Evolutionary conservation across 2,329 filamentous ascomycete genomes (phyloP), one percentile per base, ranked within the genome.

Genomic region (Colletotrichum cuscutae): DNA sequence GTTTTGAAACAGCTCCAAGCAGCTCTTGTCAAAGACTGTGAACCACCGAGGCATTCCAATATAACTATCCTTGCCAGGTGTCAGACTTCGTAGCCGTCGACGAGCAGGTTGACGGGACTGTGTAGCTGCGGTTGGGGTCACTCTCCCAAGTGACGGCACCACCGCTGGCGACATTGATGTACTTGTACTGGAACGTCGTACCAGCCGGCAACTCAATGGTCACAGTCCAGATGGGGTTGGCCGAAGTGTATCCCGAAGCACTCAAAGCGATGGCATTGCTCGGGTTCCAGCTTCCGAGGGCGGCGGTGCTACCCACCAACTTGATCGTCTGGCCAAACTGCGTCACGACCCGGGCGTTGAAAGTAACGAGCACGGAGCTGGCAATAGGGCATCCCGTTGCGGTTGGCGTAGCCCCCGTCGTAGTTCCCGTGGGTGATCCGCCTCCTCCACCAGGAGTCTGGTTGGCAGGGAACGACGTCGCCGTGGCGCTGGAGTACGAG

Each of bases 141-240:
- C 82, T 84, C 83, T 95, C 92, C 92, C 92, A 94, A 2, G 81
- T 85, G 9, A 92, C 81, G 0, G 82, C 83, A 0, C 90, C 89
- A 76, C 88, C 86, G 1, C 81, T 77, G 71, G 85, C 84, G 54
- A 92, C 86, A 62, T 89, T 88, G 76, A 94, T 88, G 78, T 90
- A 95, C 83, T 94, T 94, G 80, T 94, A 94, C 82, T 90, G 77
- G 56, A 94, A 83, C 3, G 80, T 82, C 60, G 85, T 84, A 2
- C 91, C 92, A 0, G 89, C 85, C 0, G 84, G 81, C 19, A 95
- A 80, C 1, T 82, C 83, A 32, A 94, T 78, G 0, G 87, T 88
- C 0, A 81, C 85, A 58, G 82, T 86, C 93, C 93, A 95, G 6
- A 93, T 75, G 0, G 89, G 90, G 76, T 92, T 89, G 42, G 79